phyloP scores from a whole-genome alignment of 2,329 filamentous ascomycete genomes.

The Colletotrichum destructivum region DNA sequence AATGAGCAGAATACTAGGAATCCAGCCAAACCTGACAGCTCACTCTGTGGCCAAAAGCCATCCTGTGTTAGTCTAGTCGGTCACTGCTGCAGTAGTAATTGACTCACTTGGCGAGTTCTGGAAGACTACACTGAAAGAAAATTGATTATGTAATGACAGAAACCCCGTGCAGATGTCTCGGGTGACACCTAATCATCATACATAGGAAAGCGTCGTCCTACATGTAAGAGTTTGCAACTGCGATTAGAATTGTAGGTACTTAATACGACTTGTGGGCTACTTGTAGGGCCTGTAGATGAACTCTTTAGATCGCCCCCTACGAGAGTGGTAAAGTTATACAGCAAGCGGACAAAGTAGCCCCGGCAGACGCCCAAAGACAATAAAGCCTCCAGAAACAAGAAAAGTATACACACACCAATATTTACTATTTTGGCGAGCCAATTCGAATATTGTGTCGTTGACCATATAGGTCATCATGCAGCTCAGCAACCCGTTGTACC shows the following conservation, averaged over 20 bases:
- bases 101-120: neutral
- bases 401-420: neutral
- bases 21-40: constrained; percentile 1
- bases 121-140: neutral
- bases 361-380: neutral
- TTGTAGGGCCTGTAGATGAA: too few species aligned
- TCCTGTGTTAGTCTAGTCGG: neutral
- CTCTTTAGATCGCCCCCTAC: too few species aligned
- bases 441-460: neutral
- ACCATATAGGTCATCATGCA: neutral
- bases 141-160: neutral
- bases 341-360: too few species aligned
- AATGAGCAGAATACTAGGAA: constrained; percentile 15
- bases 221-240: neutral
- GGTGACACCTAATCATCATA: neutral
- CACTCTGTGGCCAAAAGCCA: neutral
- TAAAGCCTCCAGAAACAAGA: neutral
- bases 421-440: neutral
- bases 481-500: neutral
- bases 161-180: neutral
- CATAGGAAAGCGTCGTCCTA: neutral
- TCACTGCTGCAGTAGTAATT: neutral
- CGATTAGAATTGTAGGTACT: too few species aligned
- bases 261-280: too few species aligned
- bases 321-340: too few species aligned